Percentiles rank a stretch among this genome's conserved stretches.
Conservation (phyloP, 768 basidiomycete species). For the Fibroporia radiculosa region DNA sequence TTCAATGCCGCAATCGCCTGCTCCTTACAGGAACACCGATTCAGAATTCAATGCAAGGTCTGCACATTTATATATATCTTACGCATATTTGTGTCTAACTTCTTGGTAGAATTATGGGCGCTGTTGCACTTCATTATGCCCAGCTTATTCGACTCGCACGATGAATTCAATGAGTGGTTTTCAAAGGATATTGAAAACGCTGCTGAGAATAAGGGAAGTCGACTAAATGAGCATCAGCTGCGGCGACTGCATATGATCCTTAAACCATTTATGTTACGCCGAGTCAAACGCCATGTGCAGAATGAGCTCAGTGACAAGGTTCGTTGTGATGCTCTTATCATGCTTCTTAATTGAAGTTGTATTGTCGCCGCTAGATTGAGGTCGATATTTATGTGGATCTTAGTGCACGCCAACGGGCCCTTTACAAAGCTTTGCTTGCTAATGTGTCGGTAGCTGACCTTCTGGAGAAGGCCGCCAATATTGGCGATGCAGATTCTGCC, state of each 20-base stretch:
- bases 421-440: slow-evolving; percentile 85
- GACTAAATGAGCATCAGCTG: slow-evolving; percentile 91
- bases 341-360: not conserved
- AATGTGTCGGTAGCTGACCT: slow-evolving; percentile 95
- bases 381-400: slow-evolving; percentile 92
- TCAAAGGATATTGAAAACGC: slow-evolving; percentile 98
- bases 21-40: slow-evolving; percentile 97
- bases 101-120: slow-evolving; percentile 82
- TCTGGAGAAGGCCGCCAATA: slow-evolving; percentile 84
- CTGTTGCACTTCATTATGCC: slow-evolving; percentile 99
- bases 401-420: slow-evolving; percentile 82
- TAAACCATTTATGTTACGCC: slow-evolving; percentile 97
- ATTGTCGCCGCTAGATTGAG: slow-evolving; percentile 75
- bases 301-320: slow-evolving; percentile 99
- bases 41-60: slow-evolving; percentile 99
- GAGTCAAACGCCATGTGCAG: slow-evolving; percentile 98
- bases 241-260: slow-evolving; percentile 96
- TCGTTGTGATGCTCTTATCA: slow-evolving; percentile 7
- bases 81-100: not conserved
- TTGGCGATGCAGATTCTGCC: slow-evolving; percentile 86
- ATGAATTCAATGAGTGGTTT: slow-evolving; percentile 99
- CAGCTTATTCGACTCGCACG: slow-evolving; percentile 95
- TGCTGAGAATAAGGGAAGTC: slow-evolving; percentile 83
- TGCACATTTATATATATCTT: slow-evolving; percentile 12
- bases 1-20: slow-evolving; percentile 92